phyloP scores from a whole-genome alignment of 2,329 filamentous ascomycete species.

The Leptographium flavum region DNA sequence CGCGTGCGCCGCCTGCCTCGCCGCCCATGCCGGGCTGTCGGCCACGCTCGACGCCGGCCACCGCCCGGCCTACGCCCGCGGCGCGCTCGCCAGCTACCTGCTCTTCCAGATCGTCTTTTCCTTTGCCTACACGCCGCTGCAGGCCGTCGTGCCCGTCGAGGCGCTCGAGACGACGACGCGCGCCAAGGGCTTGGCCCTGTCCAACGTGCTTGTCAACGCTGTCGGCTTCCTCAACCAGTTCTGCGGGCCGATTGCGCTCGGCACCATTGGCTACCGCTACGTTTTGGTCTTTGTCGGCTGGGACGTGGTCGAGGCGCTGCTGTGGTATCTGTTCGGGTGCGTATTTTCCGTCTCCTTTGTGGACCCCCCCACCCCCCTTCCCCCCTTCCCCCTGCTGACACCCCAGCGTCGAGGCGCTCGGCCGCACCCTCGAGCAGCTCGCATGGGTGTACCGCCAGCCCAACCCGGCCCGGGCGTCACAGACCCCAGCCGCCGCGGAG shows the following conservation, averaged over 20 bases:
- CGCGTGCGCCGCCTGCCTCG: slow-evolving; percentile 25
- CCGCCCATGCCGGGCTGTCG: slow-evolving; percentile 30
- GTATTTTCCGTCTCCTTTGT: slow-evolving; percentile 6
- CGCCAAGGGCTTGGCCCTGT: slow-evolving; percentile 31
- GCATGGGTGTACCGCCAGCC: slow-evolving; percentile 35
- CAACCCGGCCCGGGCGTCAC: slow-evolving; percentile 33
- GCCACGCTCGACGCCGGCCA: slow-evolving; percentile 18
- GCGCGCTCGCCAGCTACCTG: slow-evolving; percentile 32
- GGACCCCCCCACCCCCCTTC: too few relatives aligned
- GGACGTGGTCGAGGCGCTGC: slow-evolving; percentile 26
- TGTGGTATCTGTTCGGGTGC: slow-evolving; percentile 24
- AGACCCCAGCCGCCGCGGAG: too few relatives aligned
- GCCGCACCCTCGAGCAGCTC: slow-evolving; percentile 33
- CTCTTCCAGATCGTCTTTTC: slow-evolving; percentile 34
- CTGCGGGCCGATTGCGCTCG: slow-evolving; percentile 29
- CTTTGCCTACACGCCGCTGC: slow-evolving; percentile 34
- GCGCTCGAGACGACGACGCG: slow-evolving; percentile 32
- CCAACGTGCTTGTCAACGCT: slow-evolving; percentile 28
- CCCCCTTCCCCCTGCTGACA: neutral
- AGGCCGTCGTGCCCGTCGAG: slow-evolving; percentile 31
- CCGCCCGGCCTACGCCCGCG: slow-evolving; percentile 22
- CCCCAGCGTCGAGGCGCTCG: slow-evolving; percentile 31
- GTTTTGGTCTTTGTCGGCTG: slow-evolving; percentile 34
- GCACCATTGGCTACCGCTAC: slow-evolving; percentile 27
- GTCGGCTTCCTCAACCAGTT: slow-evolving; percentile 35